Base-by-base conservation (phyloP, 1,284 basidiomycete species). In the Psilocybe mexicana region DNA sequence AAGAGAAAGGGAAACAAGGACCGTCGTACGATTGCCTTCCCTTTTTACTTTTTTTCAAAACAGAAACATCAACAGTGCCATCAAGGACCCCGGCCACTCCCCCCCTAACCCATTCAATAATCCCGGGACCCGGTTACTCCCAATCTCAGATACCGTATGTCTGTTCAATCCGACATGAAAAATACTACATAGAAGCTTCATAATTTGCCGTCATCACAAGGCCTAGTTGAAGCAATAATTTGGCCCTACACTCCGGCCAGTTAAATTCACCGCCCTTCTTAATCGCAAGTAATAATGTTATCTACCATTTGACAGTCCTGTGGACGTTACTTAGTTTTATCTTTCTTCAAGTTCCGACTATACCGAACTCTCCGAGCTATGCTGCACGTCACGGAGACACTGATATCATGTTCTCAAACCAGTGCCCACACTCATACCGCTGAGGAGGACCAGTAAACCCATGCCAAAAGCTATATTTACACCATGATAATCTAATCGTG, bases 11-110 rank as follows among this genome's bases (percentile, higher is more conserved):
- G 26, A 46, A 46, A 46, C 44, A 46, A 46, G 24, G 26, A 12
- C 23, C 44, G 38, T 46, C 44, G 44, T 46, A 46, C 44, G 44
- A 46, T 46, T 46, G 44, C 44, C 44, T 46, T 25, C 26, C 44
- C 44, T 46, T 46, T 46, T 46, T 46, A 40, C 38, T 14, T 46
- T 46, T 26, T 46, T 46, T 28, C 12, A 23, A 46, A 28, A 25
- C 44, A 46, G 44, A 46, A 46, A 26, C 44, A 25, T 46, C 24
- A 25, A 46, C 44, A 46, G 6, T 3, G 6, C 26, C 44, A 46
- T 28, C 44, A 46, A 4, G 26, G 44, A 46, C 44, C 44, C 44
- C 44, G 26, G 26, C 12, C 44, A 46, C 44, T 28, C 43, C 26
- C 10, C 25, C 38, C 38, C 38, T 40, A 12, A 14, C 25, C 12